Evolutionary conservation across 345 rosid species (phyloP), one percentile per base, ranked within the genome.

Genomic region (Leavenworthia alabamica): DNA sequence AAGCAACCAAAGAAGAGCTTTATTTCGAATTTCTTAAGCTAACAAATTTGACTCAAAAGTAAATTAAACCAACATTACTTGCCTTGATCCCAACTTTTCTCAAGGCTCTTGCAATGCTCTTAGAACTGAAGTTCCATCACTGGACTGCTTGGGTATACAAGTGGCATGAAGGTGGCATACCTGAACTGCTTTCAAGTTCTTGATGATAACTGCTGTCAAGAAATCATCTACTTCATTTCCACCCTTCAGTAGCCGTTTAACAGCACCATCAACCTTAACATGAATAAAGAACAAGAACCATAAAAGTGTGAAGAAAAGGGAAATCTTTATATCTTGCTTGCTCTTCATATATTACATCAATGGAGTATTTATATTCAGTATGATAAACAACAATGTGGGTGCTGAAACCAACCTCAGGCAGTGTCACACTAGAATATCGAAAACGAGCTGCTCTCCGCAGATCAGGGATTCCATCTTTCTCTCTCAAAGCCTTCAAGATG

Each of bases 391-490:
- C 8, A 50, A 48, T 41, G 36, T 37, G 46, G 35, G 35, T 29
- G 72, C 49, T 22, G 17, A 75, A 73, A 77, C 84, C 41, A 73
- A 93, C 99, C 99, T 87, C 83, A 26, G 91, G 89, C 28, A 81
- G 61, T 51, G 80, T 71, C 61, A 83, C 90, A 73, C 84, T 80
- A 48, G 87, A 78, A 72, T 87, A 93, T 37, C 94, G 92, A 77
- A 57, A 93, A 15, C 99, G 92, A 67, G 99, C 88, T 29, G 63
- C 70, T 70, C 92, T 79, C 17, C 99, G 79, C 61, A 93, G 91
- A 82, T 93, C 94, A 32, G 99, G 99, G 73, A 93, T 71, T 44
- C 99, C 99, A 63, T 87, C 89, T 77, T 72, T 78, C 72, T 87
- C 90, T 82, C 96, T 85, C 63, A 93, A 51, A 55, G 70, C 81